Evolutionary conservation across 805 yeast species (phyloP), one percentile per base, ranked within the genome.

Genomic region (Ascoidea tarda): DNA sequence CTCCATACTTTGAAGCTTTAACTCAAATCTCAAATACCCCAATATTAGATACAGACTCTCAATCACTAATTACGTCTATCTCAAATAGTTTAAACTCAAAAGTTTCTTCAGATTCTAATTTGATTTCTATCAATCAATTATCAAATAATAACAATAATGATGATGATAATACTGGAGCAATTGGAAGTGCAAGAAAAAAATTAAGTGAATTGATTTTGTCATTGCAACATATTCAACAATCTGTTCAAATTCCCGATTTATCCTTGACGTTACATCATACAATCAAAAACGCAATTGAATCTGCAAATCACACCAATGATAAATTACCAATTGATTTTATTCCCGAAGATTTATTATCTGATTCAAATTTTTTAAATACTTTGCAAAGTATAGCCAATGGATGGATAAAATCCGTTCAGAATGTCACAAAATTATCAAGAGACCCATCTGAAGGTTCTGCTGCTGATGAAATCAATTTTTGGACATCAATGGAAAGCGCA

Each of bases 401-500:
- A 2, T 90, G 97, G 97, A 78, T 82, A 16, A 77, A 72, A 55
- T 75, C 77, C 42, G 76, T 82, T 12, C 82, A 81, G 55, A 64
- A 71, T 1, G 69, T 87, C 5, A 77, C 88, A 0, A 68, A 69
- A 31, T 59, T 82, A 31, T 64, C 74, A 10, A 76, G 80, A 48
- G 76, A 76, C 32, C 78, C 84, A 0, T 55, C 66, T 0, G 79
- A 75, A 32, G 88, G 86, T 1, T 66, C 78, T 0, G 73, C 79
- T 1, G 58, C 66, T 1, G 88, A 84, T 46, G 97, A 90, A 60
- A 71, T 84, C 3, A 77, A 74, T 49, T 89, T 85, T 58, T 90
- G 97, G 97, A 67, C 70, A 6, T 76, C 87, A 0, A 71, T 86
- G 69, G 91, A 86, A 59, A 61, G 66, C 1, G 81, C 87, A 0